A percentile compares a stretch with the other conserved stretches of the same genome.
Conservation (phyloP, 2,329 filamentous ascomycete genomes). For the Botrytis sinoallii region DNA sequence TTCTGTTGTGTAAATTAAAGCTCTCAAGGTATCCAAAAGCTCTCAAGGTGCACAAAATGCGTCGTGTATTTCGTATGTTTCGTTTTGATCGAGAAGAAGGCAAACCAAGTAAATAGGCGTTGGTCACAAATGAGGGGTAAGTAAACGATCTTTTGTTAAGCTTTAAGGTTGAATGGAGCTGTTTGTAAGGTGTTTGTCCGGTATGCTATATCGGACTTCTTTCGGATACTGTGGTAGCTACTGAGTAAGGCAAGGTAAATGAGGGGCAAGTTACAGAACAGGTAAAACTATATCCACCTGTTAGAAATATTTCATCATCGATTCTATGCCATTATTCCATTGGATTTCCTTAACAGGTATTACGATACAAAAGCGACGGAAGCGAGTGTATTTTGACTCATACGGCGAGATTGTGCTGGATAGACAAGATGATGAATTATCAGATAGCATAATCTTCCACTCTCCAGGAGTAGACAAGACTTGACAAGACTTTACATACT, state of each 20-base stretch:
- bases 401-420: not conserved
- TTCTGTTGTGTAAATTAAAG: not conserved
- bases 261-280: not conserved
- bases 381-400: not conserved
- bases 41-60: conserved; percentile 3
- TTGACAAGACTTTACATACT: not conserved
- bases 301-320: not conserved
- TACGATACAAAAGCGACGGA: not conserved
- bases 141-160: not conserved
- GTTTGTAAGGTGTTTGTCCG: not conserved
- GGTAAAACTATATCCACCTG: not conserved
- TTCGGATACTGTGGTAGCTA: not conserved
- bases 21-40: conserved; percentile 3
- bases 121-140: not conserved
- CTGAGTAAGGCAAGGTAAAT: not conserved
- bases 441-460: not conserved
- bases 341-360: not conserved
- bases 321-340: not conserved
- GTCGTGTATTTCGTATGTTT: not conserved
- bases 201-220: not conserved
- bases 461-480: not conserved
- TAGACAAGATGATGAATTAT: not conserved
- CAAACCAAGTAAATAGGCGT: not conserved
- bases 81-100: not conserved
- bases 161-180: not conserved